phyloP scores from a whole-genome alignment of 164 flowering plant genomes.

The Sextonia rubra region DNA sequence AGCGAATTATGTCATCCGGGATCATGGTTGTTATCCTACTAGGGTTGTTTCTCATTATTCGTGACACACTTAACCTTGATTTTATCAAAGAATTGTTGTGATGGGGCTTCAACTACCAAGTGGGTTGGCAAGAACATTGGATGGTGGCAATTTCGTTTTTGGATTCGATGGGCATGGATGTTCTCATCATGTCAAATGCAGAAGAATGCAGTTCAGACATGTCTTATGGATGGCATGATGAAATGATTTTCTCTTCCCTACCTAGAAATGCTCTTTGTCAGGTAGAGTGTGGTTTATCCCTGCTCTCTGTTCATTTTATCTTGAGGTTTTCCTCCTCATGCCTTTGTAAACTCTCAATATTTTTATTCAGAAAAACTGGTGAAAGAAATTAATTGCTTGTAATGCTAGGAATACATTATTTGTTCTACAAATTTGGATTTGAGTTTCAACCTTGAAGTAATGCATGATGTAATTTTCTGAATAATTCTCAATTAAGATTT shows the following conservation, averaged over 20 bases:
- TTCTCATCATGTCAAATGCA: background rate
- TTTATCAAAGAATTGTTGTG: slow-evolving; percentile 76
- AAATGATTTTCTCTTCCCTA: background rate
- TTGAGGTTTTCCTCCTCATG: slow-evolving; percentile 6
- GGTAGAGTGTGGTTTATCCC: slow-evolving; percentile 10
- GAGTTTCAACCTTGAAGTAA: background rate
- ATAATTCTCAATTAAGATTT: background rate
- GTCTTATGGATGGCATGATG: background rate
- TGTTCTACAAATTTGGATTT: background rate
- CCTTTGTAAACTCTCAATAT: slow-evolving; percentile 7
- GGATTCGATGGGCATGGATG: background rate
- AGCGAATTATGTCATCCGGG: slow-evolving; percentile 90
- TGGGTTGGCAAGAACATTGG: slow-evolving; percentile 1
- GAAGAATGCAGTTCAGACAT: background rate
- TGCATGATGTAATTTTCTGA: background rate
- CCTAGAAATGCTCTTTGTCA: slow-evolving; percentile 8
- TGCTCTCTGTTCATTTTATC: slow-evolving; percentile 11
- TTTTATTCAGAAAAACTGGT: background rate
- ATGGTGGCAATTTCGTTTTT: background rate
- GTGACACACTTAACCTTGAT: slow-evolving; percentile 89
- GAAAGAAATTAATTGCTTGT: slow-evolving; percentile 9
- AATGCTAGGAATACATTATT: background rate
- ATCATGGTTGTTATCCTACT: slow-evolving; percentile 67
- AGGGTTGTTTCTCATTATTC: slow-evolving; percentile 69
- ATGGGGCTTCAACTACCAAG: slow-evolving; percentile 13